These are phyloP conservation scores for Fulvia fulva DNA, from an alignment of 2,329 filamentous ascomycete genomes.

Conservation along the genomic window DNA sequence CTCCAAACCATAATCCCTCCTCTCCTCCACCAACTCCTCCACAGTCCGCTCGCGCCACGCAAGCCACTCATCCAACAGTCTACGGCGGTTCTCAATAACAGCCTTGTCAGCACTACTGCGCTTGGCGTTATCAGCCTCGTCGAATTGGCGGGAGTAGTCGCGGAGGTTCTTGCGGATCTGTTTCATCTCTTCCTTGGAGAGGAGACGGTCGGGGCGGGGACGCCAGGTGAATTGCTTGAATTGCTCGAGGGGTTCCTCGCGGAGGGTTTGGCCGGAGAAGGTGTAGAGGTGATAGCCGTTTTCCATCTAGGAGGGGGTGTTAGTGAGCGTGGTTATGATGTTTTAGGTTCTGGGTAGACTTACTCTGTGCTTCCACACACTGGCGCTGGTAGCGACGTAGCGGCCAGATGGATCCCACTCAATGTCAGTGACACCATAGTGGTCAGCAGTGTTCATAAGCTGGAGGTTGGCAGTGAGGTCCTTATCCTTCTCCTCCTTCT, in stretches of 20 bases:
- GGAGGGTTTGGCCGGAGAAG: conserved; percentile 83
- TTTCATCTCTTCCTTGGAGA: conserved; percentile 96
- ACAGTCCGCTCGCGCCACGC: conserved; percentile 74
- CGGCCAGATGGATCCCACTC: conserved; percentile 97
- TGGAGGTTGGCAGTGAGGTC: conserved; percentile 92
- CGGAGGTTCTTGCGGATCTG: conserved; percentile 95
- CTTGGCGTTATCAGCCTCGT: conserved; percentile 90
- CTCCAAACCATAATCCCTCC: conserved; percentile 62
- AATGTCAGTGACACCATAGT: conserved; percentile 96
- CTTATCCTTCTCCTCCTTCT: conserved; percentile 83
- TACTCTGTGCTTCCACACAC: conserved; percentile 93
- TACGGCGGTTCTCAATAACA: conserved; percentile 81
- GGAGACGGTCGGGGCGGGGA: conserved; percentile 82
- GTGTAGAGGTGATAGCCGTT: conserved; percentile 98
- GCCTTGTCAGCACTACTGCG: conserved; percentile 91
- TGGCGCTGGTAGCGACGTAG: conserved; percentile 89
- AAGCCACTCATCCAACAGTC: conserved; percentile 82
- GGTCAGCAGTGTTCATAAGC: conserved; percentile 87
- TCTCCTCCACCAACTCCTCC: conserved; percentile 68
- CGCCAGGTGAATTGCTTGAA: conserved; percentile 98
- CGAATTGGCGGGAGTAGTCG: conserved; percentile 91
- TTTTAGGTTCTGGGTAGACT: conserved; percentile 37
- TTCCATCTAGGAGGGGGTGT: conserved; percentile 69
- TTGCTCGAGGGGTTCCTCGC: conserved; percentile 89
- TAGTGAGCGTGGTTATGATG: conserved; percentile 7